Percentiles rank a stretch among this genome's conserved stretches.
Conservation (phyloP, 345 rosid species). For the Firmiana major region DNA sequence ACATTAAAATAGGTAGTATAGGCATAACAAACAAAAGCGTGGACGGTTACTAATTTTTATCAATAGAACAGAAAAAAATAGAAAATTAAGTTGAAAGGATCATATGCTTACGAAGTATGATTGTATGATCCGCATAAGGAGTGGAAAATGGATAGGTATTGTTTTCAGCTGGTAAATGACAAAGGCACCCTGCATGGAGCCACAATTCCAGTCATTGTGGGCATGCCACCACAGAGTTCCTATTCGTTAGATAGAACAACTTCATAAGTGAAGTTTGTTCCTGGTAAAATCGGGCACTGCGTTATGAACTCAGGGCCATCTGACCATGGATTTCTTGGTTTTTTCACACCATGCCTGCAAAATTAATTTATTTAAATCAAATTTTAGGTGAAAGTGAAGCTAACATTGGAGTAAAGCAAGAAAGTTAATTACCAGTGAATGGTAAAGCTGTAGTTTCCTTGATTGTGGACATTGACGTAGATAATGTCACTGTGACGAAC, state of each 20-base stretch:
- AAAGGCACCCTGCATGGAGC: conserved; percentile 40
- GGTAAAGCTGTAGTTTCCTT: conserved; percentile 39
- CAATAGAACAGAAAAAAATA: no score
- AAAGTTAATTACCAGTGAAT: conserved; percentile 37
- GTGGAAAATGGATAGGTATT: conserved; percentile 23
- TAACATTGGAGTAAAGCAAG: not conserved
- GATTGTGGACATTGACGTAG: conserved; percentile 44
- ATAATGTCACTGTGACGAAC: conserved; percentile 40
- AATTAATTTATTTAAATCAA: not conserved
- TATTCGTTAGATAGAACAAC: conserved; percentile 29
- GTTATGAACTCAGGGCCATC: conserved; percentile 50
- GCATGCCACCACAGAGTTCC: conserved; percentile 67
- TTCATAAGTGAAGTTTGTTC: conserved; percentile 33
- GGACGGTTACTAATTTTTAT: no score
- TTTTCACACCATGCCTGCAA: conserved; percentile 52
- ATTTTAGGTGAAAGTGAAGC: not conserved
- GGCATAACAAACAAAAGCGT: no score
- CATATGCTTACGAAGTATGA: conserved; percentile 26
- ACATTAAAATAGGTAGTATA: not conserved
- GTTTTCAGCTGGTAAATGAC: conserved; percentile 19
- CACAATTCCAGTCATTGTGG: conserved; percentile 48
- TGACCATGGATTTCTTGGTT: conserved; percentile 53
- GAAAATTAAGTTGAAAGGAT: not conserved
- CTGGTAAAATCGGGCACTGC: conserved; percentile 43
- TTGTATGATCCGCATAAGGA: conserved; percentile 32